Base-by-base conservation (phyloP, 1,284 basidiomycete species). In the Boletellus dicymbophilus region DNA sequence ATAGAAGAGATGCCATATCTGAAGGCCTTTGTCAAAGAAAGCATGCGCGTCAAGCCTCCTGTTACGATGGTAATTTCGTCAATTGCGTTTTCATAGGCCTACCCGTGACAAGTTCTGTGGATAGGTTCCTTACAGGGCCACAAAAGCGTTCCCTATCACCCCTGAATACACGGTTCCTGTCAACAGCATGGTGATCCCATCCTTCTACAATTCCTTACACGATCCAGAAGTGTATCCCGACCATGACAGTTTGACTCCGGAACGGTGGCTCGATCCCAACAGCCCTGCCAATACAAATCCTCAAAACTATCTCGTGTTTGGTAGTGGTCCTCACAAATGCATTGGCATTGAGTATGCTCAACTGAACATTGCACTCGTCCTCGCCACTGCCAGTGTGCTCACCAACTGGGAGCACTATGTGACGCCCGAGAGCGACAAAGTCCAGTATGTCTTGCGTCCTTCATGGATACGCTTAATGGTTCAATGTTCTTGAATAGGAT, bases 231-330 rank as follows among this genome's bases (percentile, higher is more conserved):
- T 95, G 48, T 99, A 91, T 77, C 91, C 93, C 30, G 81, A 95
- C 48, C 94, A 96, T 4, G 91, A 95, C 34, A 69, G 74, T 53
- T 88, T 98, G 70, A 60, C 76, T 26, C 96, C 96, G 9, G 95
- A 98, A 69, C 88, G 96, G 57, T 99, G 95, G 95, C 77, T 99
- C 44, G 89, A 94, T 61, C 82, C 88, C 47, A 72, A 85, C n/a
- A 82, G 85, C 62, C 73, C 79, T 40, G 94, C 95, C 28, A 93
- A 94, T 71, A 72, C 79, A 60, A 92, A 91, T 71, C 93, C 95
- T 40, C 89, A 93, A 73, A 97, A 98, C 75, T 99, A 93, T 70
- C 84, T 99, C 56, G 93, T 98, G 25, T 99, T 95, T 70, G 96
- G 96, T 49, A 86, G 83, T 56, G 96, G 96, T 10, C 93, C 95